Evolutionary conservation across 352 stramenopile species (phyloP).

Genomic region (Phytophthora pluvialis): DNA sequence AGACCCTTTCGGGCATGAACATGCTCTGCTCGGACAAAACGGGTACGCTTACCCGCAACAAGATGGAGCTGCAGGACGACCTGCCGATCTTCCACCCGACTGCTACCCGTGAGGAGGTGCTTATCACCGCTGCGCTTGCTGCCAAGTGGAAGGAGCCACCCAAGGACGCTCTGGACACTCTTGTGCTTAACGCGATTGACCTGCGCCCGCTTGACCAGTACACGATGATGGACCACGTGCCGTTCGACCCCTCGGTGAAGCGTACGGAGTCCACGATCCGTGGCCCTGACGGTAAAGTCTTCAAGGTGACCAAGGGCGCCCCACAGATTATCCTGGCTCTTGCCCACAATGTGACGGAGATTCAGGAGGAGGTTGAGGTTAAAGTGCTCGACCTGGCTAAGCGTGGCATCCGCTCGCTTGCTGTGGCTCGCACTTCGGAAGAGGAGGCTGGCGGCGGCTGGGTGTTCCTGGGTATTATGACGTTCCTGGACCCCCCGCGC

Average conservation of each 20-base stretch:
- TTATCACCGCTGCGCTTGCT: conserved; percentile 92
- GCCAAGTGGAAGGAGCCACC: conserved; percentile 95
- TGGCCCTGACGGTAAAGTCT: conserved; percentile 76
- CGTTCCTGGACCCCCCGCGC: conserved; percentile 96
- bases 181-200: conserved; percentile 90
- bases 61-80: conserved; percentile 94
- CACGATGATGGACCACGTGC: conserved; percentile 80
- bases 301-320: conserved; percentile 95
- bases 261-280: conserved; percentile 93
- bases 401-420: conserved; percentile 89
- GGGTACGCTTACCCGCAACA: conserved; percentile 95
- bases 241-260: conserved; percentile 90
- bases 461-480: conserved; percentile 95
- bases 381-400: conserved; percentile 91
- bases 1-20: conserved; percentile 93
- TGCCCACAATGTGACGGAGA: conserved; percentile 72
- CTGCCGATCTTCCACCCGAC: conserved; percentile 85
- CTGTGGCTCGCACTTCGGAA: conserved; percentile 83
- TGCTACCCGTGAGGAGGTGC: conserved; percentile 86
- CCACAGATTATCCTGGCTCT: conserved; percentile 94
- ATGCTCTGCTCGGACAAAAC: conserved; percentile 98
- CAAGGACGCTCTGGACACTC: conserved; percentile 94
- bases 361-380: conserved; percentile 83
- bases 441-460: conserved; percentile 85
- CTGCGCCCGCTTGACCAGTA: conserved; percentile 85